Evolutionary conservation across 2,329 filamentous ascomycete species (phyloP), one percentile per base, ranked within the genome.

Genomic region (Neofusicoccum ribis): DNA sequence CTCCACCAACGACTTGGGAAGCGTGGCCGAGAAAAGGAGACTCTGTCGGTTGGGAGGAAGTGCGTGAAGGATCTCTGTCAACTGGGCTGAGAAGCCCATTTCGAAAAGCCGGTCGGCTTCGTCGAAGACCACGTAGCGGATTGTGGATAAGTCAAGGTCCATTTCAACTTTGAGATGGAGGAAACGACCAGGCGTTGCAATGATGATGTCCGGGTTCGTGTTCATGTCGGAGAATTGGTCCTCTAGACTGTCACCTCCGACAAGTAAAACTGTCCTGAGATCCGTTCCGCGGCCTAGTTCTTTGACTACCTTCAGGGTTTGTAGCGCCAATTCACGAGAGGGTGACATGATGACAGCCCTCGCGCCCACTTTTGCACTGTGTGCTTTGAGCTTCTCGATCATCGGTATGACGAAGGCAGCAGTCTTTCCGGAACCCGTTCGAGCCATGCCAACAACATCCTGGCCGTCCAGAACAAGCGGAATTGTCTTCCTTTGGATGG

Each of bases 371-470:
- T 90, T 90, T 36, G 89, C 89, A 74, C 91, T 96, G 77, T 99
- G 96, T 27, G 88, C 86, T 78, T 93, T 96, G 67, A 99, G 82
- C 69, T 90, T 91, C 81, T 99, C 92, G 67, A 99, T 93, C 94
- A 99, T 97, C 49, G 95, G 95, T 69, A 99, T 96, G 31, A 98
- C 93, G 77, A 99, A 99, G 23, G 95, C 95, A 1, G 93, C 95
- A 1, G 96, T 99, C 83, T 99, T 99, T 81, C 95, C 95, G 20
- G 93, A 98, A 76, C 95, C 95, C n/a, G 96, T 99, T 70, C 96
- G 86, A 7, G 95, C 95, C 95, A 99, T 99, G 70, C 93, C 96
- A 27, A 99, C 94, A n/a, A 98, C 91, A 84, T 99, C 95, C 79
- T 93, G 91, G 63, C 90, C 87, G 67, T 96, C 91, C 71, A 98